Evolutionary conservation across 768 basidiomycete genomes (phyloP).

Genomic region (Strobilomyces confusus): DNA sequence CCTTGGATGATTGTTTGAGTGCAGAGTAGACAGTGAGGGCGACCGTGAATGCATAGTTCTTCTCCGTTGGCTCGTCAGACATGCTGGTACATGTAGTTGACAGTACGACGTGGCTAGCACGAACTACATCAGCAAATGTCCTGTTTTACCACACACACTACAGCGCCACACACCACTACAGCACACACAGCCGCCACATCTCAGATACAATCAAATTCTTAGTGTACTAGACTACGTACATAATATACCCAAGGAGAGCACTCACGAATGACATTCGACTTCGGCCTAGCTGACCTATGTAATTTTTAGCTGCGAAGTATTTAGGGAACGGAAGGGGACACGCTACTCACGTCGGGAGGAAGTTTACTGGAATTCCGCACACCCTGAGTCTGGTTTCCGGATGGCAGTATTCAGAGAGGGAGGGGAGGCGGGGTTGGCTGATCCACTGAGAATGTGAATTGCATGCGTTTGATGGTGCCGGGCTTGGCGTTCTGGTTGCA

Average conservation of each 20-base stretch:
- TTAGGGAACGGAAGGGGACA: conserved; percentile 9
- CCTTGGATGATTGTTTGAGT: too few relatives aligned
- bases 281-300: conserved; percentile 81
- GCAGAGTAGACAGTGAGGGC: too few relatives aligned
- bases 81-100: too few relatives aligned
- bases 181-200: too few relatives aligned
- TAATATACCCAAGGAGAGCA: conserved; percentile 70
- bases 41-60: too few relatives aligned
- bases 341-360: conserved; percentile 37
- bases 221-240: too few relatives aligned
- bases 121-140: too few relatives aligned
- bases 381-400: conserved; percentile 67
- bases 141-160: too few relatives aligned
- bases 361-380: conserved; percentile 57
- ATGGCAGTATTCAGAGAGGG: conserved; percentile 40
- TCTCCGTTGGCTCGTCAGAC: too few relatives aligned
- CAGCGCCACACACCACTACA: too few relatives aligned
- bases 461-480: conserved; percentile 82
- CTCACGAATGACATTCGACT: conserved; percentile 86
- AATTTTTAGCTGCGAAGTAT: conserved; percentile 57
- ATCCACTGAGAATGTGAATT: conserved; percentile 85
- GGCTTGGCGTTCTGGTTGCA: conserved; percentile 61
- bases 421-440: conserved; percentile 51
- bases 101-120: too few relatives aligned
- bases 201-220: too few relatives aligned